phyloP scores from a whole-genome alignment of 352 stramenopile species.

The Globisporangium emineosum region DNA sequence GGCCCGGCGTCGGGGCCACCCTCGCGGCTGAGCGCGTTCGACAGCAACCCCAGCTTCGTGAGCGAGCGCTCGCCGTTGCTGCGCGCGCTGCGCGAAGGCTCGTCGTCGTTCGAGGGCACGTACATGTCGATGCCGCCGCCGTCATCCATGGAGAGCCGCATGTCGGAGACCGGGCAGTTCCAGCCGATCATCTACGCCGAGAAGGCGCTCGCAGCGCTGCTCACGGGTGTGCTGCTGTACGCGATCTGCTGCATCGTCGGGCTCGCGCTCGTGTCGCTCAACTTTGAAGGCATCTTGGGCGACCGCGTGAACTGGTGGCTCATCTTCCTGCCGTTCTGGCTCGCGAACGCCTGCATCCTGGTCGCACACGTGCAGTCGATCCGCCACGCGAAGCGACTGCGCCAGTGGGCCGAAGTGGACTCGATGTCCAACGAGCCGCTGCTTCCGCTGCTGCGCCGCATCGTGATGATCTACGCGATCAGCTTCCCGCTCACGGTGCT shows the following conservation, averaged over 20 bases:
- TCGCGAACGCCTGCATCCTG: slow-evolving; percentile 61
- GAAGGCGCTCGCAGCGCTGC: slow-evolving; percentile 63
- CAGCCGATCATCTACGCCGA: slow-evolving; percentile 77
- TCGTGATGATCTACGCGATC: slow-evolving; percentile 74
- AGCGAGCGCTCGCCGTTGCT: slow-evolving; percentile 72
- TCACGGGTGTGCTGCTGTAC: slow-evolving; percentile 79
- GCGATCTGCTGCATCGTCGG: slow-evolving; percentile 70
- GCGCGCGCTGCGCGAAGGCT: slow-evolving; percentile 45
- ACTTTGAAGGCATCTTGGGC: slow-evolving; percentile 72
- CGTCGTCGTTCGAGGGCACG: slow-evolving; percentile 56
- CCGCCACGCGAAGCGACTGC: slow-evolving; percentile 58
- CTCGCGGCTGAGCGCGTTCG: slow-evolving; percentile 2
- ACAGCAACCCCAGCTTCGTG: slow-evolving; percentile 15
- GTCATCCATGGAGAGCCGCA: slow-evolving; percentile 13
- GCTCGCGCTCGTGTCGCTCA: slow-evolving; percentile 68
- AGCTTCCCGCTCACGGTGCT: slow-evolving; percentile 66
- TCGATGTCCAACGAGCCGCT: slow-evolving; percentile 81
- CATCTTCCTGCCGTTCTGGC: slow-evolving; percentile 78
- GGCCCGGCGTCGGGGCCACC: background rate
- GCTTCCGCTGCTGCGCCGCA: slow-evolving; percentile 66
- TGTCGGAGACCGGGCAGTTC: slow-evolving; percentile 48
- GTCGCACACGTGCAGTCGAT: slow-evolving; percentile 63
- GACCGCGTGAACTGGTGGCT: slow-evolving; percentile 75
- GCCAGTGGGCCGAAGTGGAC: slow-evolving; percentile 75
- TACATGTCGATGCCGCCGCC: slow-evolving; percentile 72